phyloP scores from a whole-genome alignment of 2,329 filamentous ascomycete species.

The Aaosphaeria arxii region DNA sequence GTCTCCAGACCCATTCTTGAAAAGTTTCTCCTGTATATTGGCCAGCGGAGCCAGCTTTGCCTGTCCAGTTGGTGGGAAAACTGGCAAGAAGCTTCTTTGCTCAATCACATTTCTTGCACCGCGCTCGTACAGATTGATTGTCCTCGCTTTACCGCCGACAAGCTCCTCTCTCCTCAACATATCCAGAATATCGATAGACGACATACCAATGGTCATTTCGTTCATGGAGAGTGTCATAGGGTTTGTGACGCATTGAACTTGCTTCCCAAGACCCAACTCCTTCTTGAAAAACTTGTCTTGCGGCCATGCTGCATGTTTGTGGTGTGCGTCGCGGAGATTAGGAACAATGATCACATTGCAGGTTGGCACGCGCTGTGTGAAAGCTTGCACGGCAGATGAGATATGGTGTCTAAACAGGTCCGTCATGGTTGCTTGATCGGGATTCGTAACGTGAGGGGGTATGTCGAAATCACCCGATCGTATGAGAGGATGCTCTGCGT shows the following conservation, averaged over 20 bases:
- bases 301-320: constrained; percentile 84
- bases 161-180: constrained; percentile 78
- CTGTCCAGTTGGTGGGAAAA: constrained; percentile 78
- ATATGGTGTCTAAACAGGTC: constrained; percentile 83
- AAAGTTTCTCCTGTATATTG: constrained; percentile 42
- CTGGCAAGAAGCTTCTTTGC: constrained; percentile 85
- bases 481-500: constrained; percentile 85
- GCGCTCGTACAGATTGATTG: constrained; percentile 65
- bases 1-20: constrained; percentile 50
- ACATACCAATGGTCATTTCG: constrained; percentile 78
- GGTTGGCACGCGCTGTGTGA: constrained; percentile 68
- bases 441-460: constrained; percentile 41
- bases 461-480: constrained; percentile 53
- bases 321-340: constrained; percentile 76
- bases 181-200: constrained; percentile 77
- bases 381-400: constrained; percentile 67
- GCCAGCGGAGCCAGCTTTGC: constrained; percentile 51
- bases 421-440: constrained; percentile 74
- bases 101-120: constrained; percentile 76
- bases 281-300: constrained; percentile 67
- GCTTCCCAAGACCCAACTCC: constrained; percentile 73
- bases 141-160: constrained; percentile 52
- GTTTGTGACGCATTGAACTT: constrained; percentile 77
- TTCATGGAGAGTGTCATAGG: constrained; percentile 88
- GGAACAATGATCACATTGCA: constrained; percentile 82